Evolutionary conservation across 768 basidiomycete species (phyloP).

Genomic region (Naganishia vaughanmartiniae): DNA sequence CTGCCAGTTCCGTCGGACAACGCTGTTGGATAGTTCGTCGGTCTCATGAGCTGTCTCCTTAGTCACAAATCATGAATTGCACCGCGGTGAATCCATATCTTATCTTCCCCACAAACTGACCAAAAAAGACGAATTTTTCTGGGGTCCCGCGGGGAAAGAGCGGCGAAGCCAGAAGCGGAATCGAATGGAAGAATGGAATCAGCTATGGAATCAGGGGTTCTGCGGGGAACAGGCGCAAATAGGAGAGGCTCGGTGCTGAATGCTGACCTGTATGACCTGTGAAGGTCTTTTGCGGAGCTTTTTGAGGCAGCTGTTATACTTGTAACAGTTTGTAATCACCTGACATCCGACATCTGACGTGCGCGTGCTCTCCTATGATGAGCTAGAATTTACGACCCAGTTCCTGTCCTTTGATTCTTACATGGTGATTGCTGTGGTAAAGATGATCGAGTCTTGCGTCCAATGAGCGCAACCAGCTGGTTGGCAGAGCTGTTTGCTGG

Average conservation of each 20-base stretch:
- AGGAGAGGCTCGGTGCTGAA: neutral
- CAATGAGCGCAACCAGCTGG: neutral
- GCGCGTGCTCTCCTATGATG: neutral
- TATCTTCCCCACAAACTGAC: slow-evolving; percentile 20
- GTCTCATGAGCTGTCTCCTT: too few relatives aligned
- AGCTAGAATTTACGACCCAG: slow-evolving; percentile 7
- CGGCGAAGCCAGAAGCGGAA: neutral
- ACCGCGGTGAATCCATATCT: slow-evolving; percentile 15
- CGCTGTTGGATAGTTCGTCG: too few relatives aligned
- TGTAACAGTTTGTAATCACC: too few relatives aligned
- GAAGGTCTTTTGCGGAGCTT: neutral
- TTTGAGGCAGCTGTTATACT: too few relatives aligned
- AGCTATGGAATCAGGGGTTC: neutral
- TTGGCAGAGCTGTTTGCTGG: too few relatives aligned
- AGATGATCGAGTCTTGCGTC: neutral
- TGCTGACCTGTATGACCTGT: slow-evolving; percentile 6
- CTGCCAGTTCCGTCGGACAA: too few relatives aligned
- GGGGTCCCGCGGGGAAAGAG: slow-evolving; percentile 11
- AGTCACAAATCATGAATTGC: neutral
- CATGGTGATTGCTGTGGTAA: neutral
- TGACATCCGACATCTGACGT: slow-evolving; percentile 9
- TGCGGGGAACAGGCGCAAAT: slow-evolving; percentile 2
- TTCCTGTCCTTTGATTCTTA: neutral
- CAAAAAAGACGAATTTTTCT: neutral
- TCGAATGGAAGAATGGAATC: neutral